Base-by-base conservation (phyloP, 257 asterid genomes). In the Solanum tacnaense region DNA sequence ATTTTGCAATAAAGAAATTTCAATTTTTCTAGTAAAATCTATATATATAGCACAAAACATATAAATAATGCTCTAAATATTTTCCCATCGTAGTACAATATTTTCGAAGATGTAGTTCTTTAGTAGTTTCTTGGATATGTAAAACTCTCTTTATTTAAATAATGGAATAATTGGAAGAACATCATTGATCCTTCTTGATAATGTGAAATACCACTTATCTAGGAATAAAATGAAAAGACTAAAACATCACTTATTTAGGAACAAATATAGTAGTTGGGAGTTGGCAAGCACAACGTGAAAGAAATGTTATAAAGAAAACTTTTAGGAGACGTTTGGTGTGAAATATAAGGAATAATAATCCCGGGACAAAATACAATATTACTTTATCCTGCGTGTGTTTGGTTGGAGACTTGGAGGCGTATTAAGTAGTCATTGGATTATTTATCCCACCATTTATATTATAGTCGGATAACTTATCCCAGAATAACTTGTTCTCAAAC, bases 251-350 rank as follows among this genome's bases (percentile, higher is more conserved):
- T 62, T n/a, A 58, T 58, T 58, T 58, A 58, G 25, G 27, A 58
- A 7, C 2, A 0, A 0, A 20, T 0, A 0, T 0, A 7, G 27
- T 20, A 58, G 67, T 58, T 58, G 12, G n/a, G 67, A 21, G 25
- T 56, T 56, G 65, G 25, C 65, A 56, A 56, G 25, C 62, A 52
- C 62, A 52, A 2, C 0, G n/a, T 52, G 56, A 38, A 46, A 44
- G 52, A 44, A 44, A 44, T 0, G 0, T 46, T 46, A 46, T 46
- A 49, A 49, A 49, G 60, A 49, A 49, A 16, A 15, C 8, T 49
- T 49, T 49, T 49, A 49, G 23, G 60, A 49, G 23, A 0, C 21
- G 0, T 49, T 49, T 49, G 21, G 60, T 49, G 60, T 49, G 60
- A 49, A 49, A 16, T 49, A 49, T 49, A 49, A 49, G 60, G 60